Conservation (phyloP, 176 grass and related monocot genomes). For the Triticum dicoccoides region DNA sequence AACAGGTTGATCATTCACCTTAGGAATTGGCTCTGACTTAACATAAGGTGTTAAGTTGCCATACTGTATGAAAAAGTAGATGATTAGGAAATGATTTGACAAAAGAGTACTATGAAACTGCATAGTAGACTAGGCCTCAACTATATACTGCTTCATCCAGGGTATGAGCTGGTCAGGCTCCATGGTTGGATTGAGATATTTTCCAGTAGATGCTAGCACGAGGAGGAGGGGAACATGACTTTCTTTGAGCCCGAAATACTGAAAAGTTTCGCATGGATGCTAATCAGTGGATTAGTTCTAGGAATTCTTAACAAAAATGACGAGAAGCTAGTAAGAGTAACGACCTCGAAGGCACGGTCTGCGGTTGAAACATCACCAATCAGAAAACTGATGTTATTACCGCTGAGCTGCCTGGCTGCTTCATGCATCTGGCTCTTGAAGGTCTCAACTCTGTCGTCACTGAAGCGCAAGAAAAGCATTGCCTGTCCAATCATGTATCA, state of each 20-base stretch:
- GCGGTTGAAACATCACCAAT: conserved; percentile 66
- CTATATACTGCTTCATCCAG: conserved; percentile 80
- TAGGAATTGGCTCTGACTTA: conserved; percentile 82
- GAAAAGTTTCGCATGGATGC: conserved; percentile 22
- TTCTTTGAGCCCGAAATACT: conserved; percentile 89
- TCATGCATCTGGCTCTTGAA: conserved; percentile 68
- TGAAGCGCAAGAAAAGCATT: conserved; percentile 87
- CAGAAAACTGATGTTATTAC: conserved; percentile 81
- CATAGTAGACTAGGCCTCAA: conserved; percentile 41
- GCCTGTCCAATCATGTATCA: conserved; percentile 45
- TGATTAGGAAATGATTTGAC: conserved; percentile 11
- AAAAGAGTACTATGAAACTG: conserved; percentile 19
- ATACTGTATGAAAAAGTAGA: conserved; percentile 50
- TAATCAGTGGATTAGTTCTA: conserved; percentile 13
- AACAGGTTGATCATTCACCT: conserved; percentile 66
- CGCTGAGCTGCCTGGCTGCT: conserved; percentile 60
- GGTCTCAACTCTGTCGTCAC: conserved; percentile 38
- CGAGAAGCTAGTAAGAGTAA: conserved; percentile 18
- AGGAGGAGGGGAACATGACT: conserved; percentile 65
- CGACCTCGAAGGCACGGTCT: conserved; percentile 68
- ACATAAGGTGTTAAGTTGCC: conserved; percentile 62
- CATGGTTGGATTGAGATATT: conserved; percentile 77
- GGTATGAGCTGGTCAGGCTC: conserved; percentile 66
- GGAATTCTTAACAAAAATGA: neutral
- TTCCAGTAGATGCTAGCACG: conserved; percentile 50